These are phyloP conservation scores for Akanthomyces lecanii DNA, from an alignment of 2,329 filamentous ascomycete genomes.

Conservation along the genomic window DNA sequence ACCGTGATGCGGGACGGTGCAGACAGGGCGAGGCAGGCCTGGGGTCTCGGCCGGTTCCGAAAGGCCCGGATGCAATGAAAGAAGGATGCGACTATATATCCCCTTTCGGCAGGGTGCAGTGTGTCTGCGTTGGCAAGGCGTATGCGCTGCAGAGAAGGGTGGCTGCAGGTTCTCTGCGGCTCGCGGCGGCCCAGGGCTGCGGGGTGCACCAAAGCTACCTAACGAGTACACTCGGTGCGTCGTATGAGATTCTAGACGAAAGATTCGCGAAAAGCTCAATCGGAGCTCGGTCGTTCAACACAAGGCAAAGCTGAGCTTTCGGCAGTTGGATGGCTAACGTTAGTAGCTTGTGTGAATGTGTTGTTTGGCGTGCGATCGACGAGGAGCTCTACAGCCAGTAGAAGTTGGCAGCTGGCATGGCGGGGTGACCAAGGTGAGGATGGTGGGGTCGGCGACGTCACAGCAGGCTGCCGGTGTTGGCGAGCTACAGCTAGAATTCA, in stretches of 20 bases:
- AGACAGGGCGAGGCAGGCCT: neutral
- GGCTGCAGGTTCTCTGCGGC: neutral
- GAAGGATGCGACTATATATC: neutral
- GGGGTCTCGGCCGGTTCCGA: conserved; percentile 13
- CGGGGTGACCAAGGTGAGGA: neutral
- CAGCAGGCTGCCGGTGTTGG: neutral
- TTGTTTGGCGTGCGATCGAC: neutral
- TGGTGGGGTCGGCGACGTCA: conserved; percentile 15
- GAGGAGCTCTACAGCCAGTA: conserved; percentile 5
- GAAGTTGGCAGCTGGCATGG: neutral
- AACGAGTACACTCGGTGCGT: neutral
- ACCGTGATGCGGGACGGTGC: neutral
- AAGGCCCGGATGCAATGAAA: neutral
- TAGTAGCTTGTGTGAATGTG: neutral
- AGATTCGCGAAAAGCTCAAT: neutral
- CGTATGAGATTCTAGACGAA: neutral
- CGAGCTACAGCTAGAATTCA: neutral
- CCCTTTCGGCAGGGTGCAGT: neutral
- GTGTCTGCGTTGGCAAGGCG: neutral
- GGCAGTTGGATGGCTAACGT: neutral
- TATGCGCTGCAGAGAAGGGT: neutral
- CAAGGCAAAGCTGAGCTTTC: neutral
- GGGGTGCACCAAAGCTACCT: neutral
- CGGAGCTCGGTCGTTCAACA: neutral
- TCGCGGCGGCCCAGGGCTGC: neutral